phyloP scores from a whole-genome alignment of 176 grass and related monocot species.

The Calamus simplicifolius region DNA sequence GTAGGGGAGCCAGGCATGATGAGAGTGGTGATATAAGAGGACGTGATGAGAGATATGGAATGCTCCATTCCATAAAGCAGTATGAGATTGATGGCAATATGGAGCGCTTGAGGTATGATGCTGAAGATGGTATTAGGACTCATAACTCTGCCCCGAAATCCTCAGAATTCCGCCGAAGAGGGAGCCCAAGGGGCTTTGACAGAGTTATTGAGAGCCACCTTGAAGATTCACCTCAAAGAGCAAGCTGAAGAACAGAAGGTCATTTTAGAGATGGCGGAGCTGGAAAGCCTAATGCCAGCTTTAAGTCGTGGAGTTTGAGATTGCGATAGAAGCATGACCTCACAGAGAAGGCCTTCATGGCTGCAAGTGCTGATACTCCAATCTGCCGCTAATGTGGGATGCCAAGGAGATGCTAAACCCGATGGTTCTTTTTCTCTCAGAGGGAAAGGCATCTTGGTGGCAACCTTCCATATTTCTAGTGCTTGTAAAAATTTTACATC shows the following conservation, averaged over 20 bases:
- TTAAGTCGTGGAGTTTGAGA: constrained; percentile 9
- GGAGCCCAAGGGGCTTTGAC: constrained; percentile 40
- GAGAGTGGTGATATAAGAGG: constrained; percentile 36
- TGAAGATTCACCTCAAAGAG: constrained; percentile 28
- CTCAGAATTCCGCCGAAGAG: constrained; percentile 37
- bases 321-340: constrained; percentile 11
- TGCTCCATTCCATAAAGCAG: constrained; percentile 35
- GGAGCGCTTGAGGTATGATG: constrained; percentile 36
- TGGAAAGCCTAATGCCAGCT: constrained; percentile 15
- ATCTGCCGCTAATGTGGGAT: too few species aligned
- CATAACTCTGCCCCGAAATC: constrained; percentile 37
- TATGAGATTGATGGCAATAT: constrained; percentile 31
- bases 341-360: constrained; percentile 31
- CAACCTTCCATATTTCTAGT: constrained; percentile 34
- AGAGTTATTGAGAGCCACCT: constrained; percentile 34
- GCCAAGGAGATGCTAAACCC: constrained; percentile 22
- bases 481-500: constrained; percentile 60
- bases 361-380: too few species aligned
- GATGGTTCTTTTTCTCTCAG: constrained; percentile 18
- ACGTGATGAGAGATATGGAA: constrained; percentile 30
- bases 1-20: constrained; percentile 40
- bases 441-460: constrained; percentile 32
- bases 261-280: constrained; percentile 18
- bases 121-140: constrained; percentile 38
- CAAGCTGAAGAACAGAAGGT: constrained; percentile 29